These are phyloP conservation scores for Cerrena zonata DNA, from an alignment of 1,284 basidiomycete species.

Conservation along the genomic window DNA sequence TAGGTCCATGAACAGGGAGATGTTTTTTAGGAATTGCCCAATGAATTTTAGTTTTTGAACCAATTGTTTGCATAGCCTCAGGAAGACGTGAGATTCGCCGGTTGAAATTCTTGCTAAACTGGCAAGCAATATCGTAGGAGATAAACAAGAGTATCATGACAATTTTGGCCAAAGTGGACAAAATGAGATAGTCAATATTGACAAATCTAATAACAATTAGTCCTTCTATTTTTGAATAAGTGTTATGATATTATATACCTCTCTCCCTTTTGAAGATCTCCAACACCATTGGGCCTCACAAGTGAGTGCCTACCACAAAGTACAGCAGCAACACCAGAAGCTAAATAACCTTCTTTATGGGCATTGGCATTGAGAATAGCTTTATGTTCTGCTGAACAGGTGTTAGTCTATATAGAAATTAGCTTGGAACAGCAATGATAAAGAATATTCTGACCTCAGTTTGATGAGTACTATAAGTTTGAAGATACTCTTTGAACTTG, in stretches of 20 bases:
- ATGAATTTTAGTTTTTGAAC: conserved; percentile 3
- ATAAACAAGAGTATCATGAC: conserved; percentile 5
- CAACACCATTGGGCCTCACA: conserved; percentile 16
- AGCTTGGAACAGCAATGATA: conserved; percentile 10
- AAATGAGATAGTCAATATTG: conserved; percentile 22
- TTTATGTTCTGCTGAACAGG: conserved; percentile 4
- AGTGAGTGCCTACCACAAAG: conserved; percentile 19
- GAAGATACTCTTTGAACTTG: conserved; percentile 16
- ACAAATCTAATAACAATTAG: conserved; percentile 15
- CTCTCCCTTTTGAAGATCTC: conserved; percentile 22
- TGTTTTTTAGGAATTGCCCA: conserved; percentile 20
- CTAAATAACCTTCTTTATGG: neutral
- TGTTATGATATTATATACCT: conserved; percentile 11
- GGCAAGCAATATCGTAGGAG: conserved; percentile 22
- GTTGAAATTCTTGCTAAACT: conserved; percentile 14
- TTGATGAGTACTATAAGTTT: conserved; percentile 9
- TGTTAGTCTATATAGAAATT: conserved; percentile 5
- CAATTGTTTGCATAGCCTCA: neutral
- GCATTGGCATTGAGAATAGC: conserved; percentile 6
- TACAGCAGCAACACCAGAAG: conserved; percentile 16
- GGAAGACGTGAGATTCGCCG: conserved; percentile 10
- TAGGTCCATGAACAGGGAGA: conserved; percentile 12
- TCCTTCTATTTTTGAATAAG: neutral
- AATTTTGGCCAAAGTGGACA: conserved; percentile 7
- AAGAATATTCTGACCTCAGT: conserved; percentile 12